phyloP scores from a whole-genome alignment of 805 yeast species.

The Metschnikowia sp. region DNA sequence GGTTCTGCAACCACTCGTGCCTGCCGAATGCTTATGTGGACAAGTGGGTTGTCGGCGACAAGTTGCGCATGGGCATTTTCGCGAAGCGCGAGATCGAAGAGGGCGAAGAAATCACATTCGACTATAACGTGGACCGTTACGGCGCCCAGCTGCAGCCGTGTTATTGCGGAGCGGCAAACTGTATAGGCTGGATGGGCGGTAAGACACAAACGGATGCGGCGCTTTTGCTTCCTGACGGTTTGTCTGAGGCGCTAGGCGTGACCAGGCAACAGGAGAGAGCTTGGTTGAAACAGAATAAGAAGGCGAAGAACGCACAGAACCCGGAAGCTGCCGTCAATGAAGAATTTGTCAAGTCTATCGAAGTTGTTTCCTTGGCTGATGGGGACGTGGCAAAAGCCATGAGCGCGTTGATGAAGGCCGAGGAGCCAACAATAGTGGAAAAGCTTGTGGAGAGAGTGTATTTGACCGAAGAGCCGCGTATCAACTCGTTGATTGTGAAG shows the following conservation, averaged over 20 bases:
- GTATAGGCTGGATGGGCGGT: constrained; percentile 93
- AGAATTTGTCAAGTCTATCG: constrained; percentile 59
- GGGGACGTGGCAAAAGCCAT: constrained; percentile 73
- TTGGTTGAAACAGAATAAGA: constrained; percentile 61
- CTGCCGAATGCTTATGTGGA: constrained; percentile 93
- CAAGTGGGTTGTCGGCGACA: constrained; percentile 94
- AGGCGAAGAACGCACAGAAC: constrained; percentile 44
- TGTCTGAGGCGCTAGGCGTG: constrained; percentile 84
- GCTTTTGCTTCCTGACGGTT: constrained; percentile 72
- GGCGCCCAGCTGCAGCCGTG: constrained; percentile 95
- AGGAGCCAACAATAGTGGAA: constrained; percentile 59
- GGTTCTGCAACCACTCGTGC: constrained; percentile 95
- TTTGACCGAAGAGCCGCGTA: constrained; percentile 46
- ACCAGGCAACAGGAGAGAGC: constrained; percentile 62
- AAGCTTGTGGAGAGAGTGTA: constrained; percentile 68
- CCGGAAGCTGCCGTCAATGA: constrained; percentile 59
- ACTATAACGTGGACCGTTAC: constrained; percentile 92
- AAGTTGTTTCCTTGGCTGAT: constrained; percentile 47
- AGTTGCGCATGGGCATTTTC: constrained; percentile 91
- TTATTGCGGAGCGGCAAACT: constrained; percentile 88
- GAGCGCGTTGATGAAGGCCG: constrained; percentile 75
- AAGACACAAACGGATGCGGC: constrained; percentile 95
- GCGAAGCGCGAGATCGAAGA: constrained; percentile 65
- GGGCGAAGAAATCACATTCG: constrained; percentile 92
- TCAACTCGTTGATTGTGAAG: constrained; percentile 60